phyloP scores from a whole-genome alignment of 805 yeast genomes.

The Kuraishia cidri region DNA sequence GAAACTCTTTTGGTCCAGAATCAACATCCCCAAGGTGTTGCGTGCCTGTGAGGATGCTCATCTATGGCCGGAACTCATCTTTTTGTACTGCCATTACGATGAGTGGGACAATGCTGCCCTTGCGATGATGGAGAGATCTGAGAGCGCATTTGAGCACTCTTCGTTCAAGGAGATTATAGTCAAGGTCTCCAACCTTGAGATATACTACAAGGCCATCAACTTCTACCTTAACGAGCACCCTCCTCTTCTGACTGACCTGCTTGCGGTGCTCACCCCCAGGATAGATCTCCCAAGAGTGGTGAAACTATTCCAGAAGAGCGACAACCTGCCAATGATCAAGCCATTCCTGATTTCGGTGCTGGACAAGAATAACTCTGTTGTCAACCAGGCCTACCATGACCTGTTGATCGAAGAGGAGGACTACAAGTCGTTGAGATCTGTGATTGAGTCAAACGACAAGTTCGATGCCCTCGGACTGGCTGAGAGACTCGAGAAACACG shows the following conservation, averaged over 20 bases:
- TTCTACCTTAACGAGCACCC: constrained; percentile 93
- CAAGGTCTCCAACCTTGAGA: constrained; percentile 92
- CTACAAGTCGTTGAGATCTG: constrained; percentile 77
- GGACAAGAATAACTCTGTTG: constrained; percentile 82
- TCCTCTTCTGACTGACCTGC: constrained; percentile 75
- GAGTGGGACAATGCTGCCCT: constrained; percentile 99
- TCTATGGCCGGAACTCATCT: constrained; percentile 92
- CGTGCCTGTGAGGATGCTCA: constrained; percentile 91
- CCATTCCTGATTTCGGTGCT: constrained; percentile 90
- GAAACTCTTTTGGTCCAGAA: constrained; percentile 96
- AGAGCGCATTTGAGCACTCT: constrained; percentile 86
- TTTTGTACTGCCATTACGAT: constrained; percentile 95
- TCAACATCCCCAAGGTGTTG: constrained; percentile 95
- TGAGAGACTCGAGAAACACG: constrained; percentile 85
- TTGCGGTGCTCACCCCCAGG: constrained; percentile 78
- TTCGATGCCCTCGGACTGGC: constrained; percentile 92
- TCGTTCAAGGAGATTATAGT: constrained; percentile 92
- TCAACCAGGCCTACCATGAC: constrained; percentile 93
- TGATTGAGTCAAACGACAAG: constrained; percentile 84
- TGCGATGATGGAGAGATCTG: constrained; percentile 91
- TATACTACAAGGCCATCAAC: constrained; percentile 94
- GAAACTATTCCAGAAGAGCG: constrained; percentile 88
- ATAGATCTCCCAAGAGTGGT: constrained; percentile 93
- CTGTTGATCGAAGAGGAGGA: constrained; percentile 94
- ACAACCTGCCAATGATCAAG: constrained; percentile 91